Conservation (phyloP, 352 stramenopile species). For the Hyaloperonospora brassicae region DNA sequence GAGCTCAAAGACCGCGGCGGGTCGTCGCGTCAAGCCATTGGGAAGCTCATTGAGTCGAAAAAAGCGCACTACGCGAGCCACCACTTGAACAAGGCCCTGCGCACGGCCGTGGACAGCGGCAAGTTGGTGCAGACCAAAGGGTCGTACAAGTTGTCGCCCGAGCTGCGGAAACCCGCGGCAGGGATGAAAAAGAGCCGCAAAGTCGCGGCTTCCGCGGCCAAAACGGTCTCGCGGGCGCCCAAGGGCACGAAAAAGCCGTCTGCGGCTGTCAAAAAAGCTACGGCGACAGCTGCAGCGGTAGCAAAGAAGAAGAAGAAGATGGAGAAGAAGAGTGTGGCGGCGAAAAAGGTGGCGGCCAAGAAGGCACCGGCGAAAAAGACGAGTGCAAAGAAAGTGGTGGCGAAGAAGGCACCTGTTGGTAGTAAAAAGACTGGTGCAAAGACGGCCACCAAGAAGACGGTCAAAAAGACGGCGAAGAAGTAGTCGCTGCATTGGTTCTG, state of each 20-base stretch:
- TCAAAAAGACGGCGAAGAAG: slow-evolving; percentile 53
- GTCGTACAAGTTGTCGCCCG: slow-evolving; percentile 69
- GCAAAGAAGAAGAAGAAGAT: slow-evolving; percentile 46
- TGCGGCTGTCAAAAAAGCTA: slow-evolving; percentile 31
- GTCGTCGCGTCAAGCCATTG: slow-evolving; percentile 87
- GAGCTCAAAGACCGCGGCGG: slow-evolving; percentile 90
- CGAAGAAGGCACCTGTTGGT: slow-evolving; percentile 28
- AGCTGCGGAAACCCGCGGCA: slow-evolving; percentile 55
- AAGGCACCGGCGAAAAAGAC: slow-evolving; percentile 53
- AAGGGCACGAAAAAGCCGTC: slow-evolving; percentile 48
- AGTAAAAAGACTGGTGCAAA: slow-evolving; percentile 47
- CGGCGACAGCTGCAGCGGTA: slow-evolving; percentile 52
- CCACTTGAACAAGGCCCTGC: slow-evolving; percentile 86
- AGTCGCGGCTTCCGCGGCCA: slow-evolving; percentile 41
- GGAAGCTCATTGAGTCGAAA: slow-evolving; percentile 83
- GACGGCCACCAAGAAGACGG: slow-evolving; percentile 37
- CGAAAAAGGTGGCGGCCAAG: slow-evolving; percentile 52
- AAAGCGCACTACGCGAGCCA: slow-evolving; percentile 77
- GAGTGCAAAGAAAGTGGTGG: slow-evolving; percentile 26
- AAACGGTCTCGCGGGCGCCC: slow-evolving; percentile 41
- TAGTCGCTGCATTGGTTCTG: slow-evolving; percentile 16
- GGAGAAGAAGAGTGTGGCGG: slow-evolving; percentile 49
- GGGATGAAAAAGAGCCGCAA: slow-evolving; percentile 57
- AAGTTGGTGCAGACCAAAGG: slow-evolving; percentile 86
- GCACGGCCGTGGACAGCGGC: slow-evolving; percentile 77